Percentiles rank a stretch among this genome's conserved stretches.
phyloP scores from a whole-genome alignment of 2,329 filamentous ascomycete species.

The Dothistroma septosporum region DNA sequence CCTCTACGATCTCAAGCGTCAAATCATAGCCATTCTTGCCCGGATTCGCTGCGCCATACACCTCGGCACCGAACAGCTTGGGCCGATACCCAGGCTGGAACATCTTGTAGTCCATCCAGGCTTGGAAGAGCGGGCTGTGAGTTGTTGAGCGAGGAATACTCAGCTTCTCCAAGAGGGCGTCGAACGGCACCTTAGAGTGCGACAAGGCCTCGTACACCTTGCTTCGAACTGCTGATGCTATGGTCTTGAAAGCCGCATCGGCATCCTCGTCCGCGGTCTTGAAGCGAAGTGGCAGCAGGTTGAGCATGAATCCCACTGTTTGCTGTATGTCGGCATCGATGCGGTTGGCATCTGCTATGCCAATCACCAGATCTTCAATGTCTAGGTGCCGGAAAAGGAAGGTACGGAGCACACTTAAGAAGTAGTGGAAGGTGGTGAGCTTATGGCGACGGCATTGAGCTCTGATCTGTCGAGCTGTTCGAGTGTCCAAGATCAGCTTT shows the following conservation, averaged over 20 bases:
- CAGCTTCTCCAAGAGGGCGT: slow-evolving; percentile 33
- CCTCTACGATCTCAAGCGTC: too few species aligned
- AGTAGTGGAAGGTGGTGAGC: slow-evolving; percentile 34
- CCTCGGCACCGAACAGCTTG: too few species aligned
- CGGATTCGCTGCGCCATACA: too few species aligned
- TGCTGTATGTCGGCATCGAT: slow-evolving; percentile 23
- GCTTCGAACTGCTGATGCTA: slow-evolving; percentile 11
- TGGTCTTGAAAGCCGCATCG: slow-evolving; percentile 3
- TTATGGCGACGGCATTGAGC: slow-evolving; percentile 7
- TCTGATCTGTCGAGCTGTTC: slow-evolving; percentile 11
- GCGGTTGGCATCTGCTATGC: slow-evolving; percentile 41
- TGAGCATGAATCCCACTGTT: slow-evolving; percentile 40
- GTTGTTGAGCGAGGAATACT: slow-evolving; percentile 23
- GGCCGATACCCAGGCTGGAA: too few species aligned
- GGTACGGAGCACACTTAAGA: slow-evolving; percentile 34
- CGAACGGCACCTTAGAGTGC: slow-evolving; percentile 33
- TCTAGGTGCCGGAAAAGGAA: slow-evolving; percentile 31
- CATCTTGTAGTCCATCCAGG: slow-evolving; percentile 10
- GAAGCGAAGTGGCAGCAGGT: slow-evolving; percentile 39
- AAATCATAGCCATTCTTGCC: too few species aligned
- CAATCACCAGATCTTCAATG: slow-evolving; percentile 38
- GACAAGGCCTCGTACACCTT: slow-evolving; percentile 23
- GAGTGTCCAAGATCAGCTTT: slow-evolving; percentile 1
- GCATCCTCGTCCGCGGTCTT: background rate
- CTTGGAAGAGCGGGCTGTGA: slow-evolving; percentile 38